These are phyloP conservation scores for Tilletiopsis washingtonensis DNA, from an alignment of 1,284 basidiomycete species.

Conservation along the genomic window DNA sequence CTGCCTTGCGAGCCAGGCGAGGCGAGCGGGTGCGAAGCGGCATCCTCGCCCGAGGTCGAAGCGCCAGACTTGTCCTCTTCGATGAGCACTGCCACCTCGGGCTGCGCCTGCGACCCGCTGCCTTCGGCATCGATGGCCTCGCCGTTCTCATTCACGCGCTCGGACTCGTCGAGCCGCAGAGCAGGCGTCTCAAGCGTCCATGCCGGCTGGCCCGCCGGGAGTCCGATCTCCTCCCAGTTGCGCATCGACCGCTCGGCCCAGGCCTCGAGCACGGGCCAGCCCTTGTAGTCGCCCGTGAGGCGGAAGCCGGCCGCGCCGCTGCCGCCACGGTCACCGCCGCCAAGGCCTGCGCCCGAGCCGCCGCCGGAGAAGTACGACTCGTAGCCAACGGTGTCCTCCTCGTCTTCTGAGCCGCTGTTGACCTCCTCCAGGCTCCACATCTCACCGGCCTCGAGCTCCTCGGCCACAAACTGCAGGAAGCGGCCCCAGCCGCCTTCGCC, in stretches of 20 bases:
- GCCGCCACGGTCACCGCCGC: constrained; percentile 39
- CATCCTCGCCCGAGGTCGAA: neutral
- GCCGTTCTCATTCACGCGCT: constrained; percentile 19
- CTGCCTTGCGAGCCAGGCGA: neutral
- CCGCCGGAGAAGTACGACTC: constrained; percentile 39
- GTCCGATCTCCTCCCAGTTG: constrained; percentile 36
- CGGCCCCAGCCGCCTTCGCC: constrained; percentile 86
- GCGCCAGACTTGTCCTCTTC: neutral
- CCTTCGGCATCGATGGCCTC: constrained; percentile 19
- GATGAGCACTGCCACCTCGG: neutral
- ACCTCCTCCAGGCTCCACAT: constrained; percentile 33
- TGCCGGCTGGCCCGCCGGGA: constrained; percentile 20
- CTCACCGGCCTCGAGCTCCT: constrained; percentile 83
- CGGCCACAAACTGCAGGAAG: constrained; percentile 85
- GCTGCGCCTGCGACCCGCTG: constrained; percentile 2
- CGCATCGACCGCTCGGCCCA: constrained; percentile 43
- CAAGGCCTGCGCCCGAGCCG: constrained; percentile 22
- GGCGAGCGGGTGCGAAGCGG: constrained; percentile 13
- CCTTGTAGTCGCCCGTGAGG: constrained; percentile 37
- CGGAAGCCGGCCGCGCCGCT: constrained; percentile 34
- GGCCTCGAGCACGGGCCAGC: constrained; percentile 43
- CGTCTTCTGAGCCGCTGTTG: constrained; percentile 20
- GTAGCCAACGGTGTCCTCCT: constrained; percentile 44
- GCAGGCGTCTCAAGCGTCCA: constrained; percentile 16
- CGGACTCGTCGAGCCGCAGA: constrained; percentile 7